Conservation (phyloP, 345 rosid genomes). For the Heritiera littoralis region DNA sequence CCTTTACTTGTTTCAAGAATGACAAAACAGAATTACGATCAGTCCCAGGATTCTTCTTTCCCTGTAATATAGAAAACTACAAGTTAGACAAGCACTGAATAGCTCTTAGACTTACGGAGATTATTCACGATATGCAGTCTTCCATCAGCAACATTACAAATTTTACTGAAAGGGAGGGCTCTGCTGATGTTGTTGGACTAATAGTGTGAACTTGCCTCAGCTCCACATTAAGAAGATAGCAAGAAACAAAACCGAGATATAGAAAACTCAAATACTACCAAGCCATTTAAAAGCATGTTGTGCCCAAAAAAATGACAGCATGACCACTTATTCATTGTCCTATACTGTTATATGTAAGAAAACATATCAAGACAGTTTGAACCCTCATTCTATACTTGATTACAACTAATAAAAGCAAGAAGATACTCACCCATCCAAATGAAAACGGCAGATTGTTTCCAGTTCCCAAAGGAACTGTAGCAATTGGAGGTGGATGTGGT, state of each 20-base stretch:
- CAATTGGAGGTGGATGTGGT: conserved; percentile 85
- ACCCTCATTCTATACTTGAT: neutral
- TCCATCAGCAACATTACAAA: conserved; percentile 1
- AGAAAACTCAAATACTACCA: neutral
- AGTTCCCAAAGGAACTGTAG: conserved; percentile 93
- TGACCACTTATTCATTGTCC: neutral
- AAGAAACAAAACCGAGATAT: neutral
- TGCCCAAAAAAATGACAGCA: neutral
- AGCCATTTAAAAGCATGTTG: neutral
- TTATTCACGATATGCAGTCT: neutral
- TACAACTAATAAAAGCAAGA: neutral
- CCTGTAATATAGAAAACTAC: conserved; percentile 50
- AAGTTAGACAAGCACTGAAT: conserved; percentile 7
- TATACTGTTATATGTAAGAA: neutral
- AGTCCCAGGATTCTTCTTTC: conserved; percentile 90
- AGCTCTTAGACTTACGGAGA: neutral
- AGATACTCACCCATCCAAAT: conserved; percentile 80
- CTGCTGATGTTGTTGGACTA: neutral
- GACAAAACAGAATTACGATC: conserved; percentile 57
- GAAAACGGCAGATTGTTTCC: conserved; percentile 97
- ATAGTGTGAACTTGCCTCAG: neutral
- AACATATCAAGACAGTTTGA: conserved; percentile 1
- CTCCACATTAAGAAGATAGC: neutral
- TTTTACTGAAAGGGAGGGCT: neutral
- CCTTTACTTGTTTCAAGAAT: conserved; percentile 57